Base-by-base conservation (phyloP, 345 rosid genomes). In the Linum usitatissimum region DNA sequence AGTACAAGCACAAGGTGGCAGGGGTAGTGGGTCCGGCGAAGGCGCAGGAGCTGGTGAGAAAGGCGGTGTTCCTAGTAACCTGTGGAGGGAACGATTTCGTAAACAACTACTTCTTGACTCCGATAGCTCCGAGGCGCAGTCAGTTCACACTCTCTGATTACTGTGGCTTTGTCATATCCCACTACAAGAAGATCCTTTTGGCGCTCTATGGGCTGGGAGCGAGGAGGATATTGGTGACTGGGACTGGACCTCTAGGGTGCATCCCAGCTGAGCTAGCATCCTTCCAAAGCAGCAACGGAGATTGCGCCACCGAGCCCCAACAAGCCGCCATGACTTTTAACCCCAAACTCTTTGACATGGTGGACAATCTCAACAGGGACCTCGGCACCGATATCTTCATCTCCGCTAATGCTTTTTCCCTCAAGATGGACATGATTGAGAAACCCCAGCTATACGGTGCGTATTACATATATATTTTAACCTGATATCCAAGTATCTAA, bases 51-150 rank as follows among this genome's bases (percentile, higher is more conserved):
- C 48, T 60, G 18, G 63, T 60, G 42, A 60, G 21, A n/a, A 10
- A 60, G 3, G 63, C 63, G 3, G 9, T 60, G 48, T 6, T 60
- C 20, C 49, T 60, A 3, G 34, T 60, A n/a, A 60, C 63, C 10
- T 38, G n/a, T 9, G 63, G 63, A 3, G 63, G 63, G 6, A 60
- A 60, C 63, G 63, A 60, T 20, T 60, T 60, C 21, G 63, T 60
- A 18, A 60, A 60, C 63, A 60, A 60, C 63, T 60, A 60, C 63
- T 60, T 60, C 63, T 36, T 60, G 48, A 28, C 30, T 3, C 63
- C 63, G 8, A 3, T 60, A 9, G 36, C 63, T 7, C 19, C 39
- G 3, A 13, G 48, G 20, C 19, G 48, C 10, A 9, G 21, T 3
- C 63, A 60, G 13, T 60, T 14, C 20, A 9, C 45, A 10, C 48